A percentile compares a stretch with the other conserved stretches of the same genome.
phyloP scores from a whole-genome alignment of 352 stramenopile genomes.

The Thalassiosira delicatula region DNA sequence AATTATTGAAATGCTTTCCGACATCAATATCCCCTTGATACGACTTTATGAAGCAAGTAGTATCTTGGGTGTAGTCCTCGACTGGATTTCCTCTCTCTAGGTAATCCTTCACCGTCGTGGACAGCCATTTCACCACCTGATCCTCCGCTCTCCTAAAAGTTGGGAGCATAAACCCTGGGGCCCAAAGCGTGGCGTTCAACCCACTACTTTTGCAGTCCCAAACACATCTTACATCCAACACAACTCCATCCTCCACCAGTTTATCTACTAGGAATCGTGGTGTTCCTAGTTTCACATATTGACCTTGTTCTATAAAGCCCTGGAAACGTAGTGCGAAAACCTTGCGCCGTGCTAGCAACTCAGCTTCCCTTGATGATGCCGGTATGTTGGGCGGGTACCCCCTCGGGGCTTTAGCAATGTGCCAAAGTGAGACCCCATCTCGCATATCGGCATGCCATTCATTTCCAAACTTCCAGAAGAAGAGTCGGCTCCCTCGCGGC shows the following conservation, averaged over 20 bases:
- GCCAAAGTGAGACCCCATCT: not conserved
- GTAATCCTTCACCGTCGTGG: not conserved
- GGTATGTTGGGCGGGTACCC: not conserved
- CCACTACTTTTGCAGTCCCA: conserved; percentile 17
- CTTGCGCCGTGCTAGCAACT: not conserved
- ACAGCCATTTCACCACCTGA: conserved; percentile 17
- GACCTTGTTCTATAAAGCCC: no score
- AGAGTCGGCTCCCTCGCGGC: not conserved
- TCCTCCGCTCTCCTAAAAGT: not conserved
- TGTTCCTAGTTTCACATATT: no score
- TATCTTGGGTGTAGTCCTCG: not conserved
- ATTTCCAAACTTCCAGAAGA: not conserved
- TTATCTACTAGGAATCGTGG: no score
- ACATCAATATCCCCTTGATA: conserved; percentile 3
- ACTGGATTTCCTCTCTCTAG: no score
- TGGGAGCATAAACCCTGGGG: conserved; percentile 10
- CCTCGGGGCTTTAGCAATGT: not conserved
- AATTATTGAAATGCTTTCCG: not conserved
- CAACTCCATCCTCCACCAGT: not conserved
- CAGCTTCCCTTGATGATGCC: not conserved
- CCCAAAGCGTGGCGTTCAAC: conserved; percentile 4
- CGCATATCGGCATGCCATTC: not conserved
- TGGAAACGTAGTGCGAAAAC: not conserved
- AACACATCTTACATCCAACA: not conserved
- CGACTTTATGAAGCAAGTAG: not conserved